A percentile compares a stretch with the other conserved stretches of the same genome.
These are phyloP conservation scores for Talaromyces ruber DNA, from an alignment of 495 filamentous ascomycete genomes.

Conservation along the genomic window DNA sequence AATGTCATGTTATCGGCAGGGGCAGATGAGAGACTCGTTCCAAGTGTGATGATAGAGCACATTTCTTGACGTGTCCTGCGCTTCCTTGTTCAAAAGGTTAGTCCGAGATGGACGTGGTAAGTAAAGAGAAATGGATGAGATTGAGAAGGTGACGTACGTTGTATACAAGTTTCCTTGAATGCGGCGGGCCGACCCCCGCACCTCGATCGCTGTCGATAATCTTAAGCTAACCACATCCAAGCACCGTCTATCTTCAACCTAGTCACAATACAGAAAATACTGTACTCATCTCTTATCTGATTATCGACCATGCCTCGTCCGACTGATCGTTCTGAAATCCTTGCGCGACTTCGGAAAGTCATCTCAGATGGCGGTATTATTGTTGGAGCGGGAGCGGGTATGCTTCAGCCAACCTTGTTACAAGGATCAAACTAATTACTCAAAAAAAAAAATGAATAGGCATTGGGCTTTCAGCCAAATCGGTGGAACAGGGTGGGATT, in stretches of 20 bases:
- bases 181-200: conserved; percentile 1
- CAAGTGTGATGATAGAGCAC: not conserved
- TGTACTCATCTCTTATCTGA: not conserved
- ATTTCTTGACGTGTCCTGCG: not conserved
- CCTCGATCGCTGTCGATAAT: not conserved
- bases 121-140: not conserved
- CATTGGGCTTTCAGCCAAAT: conserved; percentile 65
- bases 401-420: not conserved
- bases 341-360: conserved; percentile 42
- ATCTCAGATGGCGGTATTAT: conserved; percentile 46
- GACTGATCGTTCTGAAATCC: conserved; percentile 44
- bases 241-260: not conserved
- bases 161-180: not conserved
- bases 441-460: conserved; percentile 17
- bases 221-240: not conserved
- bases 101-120: not conserved
- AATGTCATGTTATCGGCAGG: not conserved
- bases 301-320: conserved; percentile 24
- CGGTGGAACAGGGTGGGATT: conserved; percentile 54
- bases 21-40: not conserved
- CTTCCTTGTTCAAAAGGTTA: not conserved
- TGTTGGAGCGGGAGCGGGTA: conserved; percentile 60
- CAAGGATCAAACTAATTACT: not conserved
- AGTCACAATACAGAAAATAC: not conserved
- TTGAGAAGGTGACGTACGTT: not conserved